phyloP scores from a whole-genome alignment of 148 eudicot species.

The Limonium bicolor region DNA sequence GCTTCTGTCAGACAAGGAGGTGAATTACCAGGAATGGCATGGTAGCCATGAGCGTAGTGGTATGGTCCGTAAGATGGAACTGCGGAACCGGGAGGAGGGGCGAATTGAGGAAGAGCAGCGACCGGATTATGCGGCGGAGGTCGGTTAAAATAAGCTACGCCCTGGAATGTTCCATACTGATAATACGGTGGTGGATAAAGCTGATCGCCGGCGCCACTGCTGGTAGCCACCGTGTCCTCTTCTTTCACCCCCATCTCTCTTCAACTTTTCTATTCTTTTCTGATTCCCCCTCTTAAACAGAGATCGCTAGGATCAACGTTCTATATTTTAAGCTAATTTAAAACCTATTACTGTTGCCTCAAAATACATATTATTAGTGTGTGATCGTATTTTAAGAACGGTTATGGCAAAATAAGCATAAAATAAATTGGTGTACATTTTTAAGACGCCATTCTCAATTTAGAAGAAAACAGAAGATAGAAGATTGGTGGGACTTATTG shows the following conservation, averaged over 20 bases:
- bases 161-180: conserved; percentile 77
- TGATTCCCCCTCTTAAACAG: too few relatives aligned
- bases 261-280: too few relatives aligned
- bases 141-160: conserved; percentile 36
- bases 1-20: background rate
- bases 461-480: too few relatives aligned
- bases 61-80: conserved; percentile 9
- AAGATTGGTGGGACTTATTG: too few relatives aligned
- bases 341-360: too few relatives aligned
- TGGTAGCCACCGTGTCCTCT: conserved; percentile 18
- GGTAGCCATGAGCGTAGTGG: conserved; percentile 46
- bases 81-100: conserved; percentile 21
- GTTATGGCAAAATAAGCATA: too few relatives aligned
- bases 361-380: too few relatives aligned
- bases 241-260: conserved; percentile 18
- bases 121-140: conserved; percentile 31
- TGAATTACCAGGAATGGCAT: conserved; percentile 39
- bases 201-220: conserved; percentile 5
- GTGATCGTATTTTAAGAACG: too few relatives aligned
- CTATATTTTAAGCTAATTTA: too few relatives aligned
- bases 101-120: conserved; percentile 59
- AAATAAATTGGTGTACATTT: too few relatives aligned
- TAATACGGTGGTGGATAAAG: conserved; percentile 15
- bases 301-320: too few relatives aligned
- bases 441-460: too few relatives aligned